phyloP scores from a whole-genome alignment of 192 early-diverging fungal genomes.

The Backusella psychrophila region DNA sequence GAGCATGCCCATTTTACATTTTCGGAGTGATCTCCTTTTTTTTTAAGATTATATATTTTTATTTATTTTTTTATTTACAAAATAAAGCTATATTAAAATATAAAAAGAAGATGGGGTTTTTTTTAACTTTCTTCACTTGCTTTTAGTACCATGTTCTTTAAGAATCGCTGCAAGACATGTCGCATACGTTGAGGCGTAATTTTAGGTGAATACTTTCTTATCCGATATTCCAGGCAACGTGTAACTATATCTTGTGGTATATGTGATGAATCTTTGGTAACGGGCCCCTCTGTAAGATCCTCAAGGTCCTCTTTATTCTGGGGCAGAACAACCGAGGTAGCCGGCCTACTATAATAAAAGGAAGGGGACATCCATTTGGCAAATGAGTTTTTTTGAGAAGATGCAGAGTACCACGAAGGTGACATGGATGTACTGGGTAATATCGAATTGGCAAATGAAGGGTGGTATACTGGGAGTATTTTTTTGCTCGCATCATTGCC shows the following conservation, averaged over 20 bases:
- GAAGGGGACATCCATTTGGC: constrained; percentile 36
- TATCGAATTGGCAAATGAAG: constrained; percentile 26
- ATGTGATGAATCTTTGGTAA: neutral
- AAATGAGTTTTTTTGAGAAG: constrained; percentile 33
- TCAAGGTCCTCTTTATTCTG: neutral
- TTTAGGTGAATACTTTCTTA: constrained; percentile 32
- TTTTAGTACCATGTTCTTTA: constrained; percentile 38
- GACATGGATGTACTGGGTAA: constrained; percentile 36
- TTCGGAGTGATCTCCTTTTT: neutral
- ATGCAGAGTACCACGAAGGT: constrained; percentile 37
- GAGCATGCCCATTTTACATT: neutral
- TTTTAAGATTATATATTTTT: neutral
- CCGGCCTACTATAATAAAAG: constrained; percentile 36
- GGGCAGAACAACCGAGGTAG: constrained; percentile 24
- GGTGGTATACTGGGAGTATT: constrained; percentile 25
- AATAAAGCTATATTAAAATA: constrained; percentile 4
- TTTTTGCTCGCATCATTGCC: neutral
- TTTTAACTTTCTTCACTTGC: constrained; percentile 22
- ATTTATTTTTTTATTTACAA: constrained; percentile 11
- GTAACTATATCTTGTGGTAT: constrained; percentile 26
- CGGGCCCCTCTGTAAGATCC: neutral
- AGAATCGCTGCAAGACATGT: constrained; percentile 33
- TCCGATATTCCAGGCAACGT: constrained; percentile 30
- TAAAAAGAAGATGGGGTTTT: neutral
- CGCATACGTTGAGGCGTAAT: constrained; percentile 34